Evolutionary conservation across 2,329 filamentous ascomycete genomes (phyloP).

Genomic region (Neoarthrinium moseri): DNA sequence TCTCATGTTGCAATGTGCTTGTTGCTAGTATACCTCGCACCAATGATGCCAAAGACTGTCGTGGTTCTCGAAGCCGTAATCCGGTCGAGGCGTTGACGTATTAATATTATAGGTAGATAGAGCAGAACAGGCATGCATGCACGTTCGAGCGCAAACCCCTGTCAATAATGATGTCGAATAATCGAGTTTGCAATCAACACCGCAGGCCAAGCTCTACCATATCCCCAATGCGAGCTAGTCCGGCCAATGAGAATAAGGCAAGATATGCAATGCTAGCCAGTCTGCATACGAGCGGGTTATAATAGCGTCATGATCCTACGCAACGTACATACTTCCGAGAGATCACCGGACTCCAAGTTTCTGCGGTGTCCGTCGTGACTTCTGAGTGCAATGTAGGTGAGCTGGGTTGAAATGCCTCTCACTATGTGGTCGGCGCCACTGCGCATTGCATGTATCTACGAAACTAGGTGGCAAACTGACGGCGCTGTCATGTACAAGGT

Average conservation of each 20-base stretch:
- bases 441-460: no score
- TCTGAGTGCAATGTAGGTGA: no score
- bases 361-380: no score
- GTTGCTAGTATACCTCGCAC: no score
- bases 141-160: constrained; percentile 1
- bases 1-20: background rate
- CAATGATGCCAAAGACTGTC: background rate
- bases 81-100: background rate
- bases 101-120: no score
- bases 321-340: no score
- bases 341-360: no score
- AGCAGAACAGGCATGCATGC: background rate
- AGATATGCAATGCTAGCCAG: background rate
- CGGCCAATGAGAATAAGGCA: background rate
- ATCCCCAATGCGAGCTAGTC: background rate
- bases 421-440: no score
- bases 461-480: no score
- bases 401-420: no score
- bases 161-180: background rate
- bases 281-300: background rate
- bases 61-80: background rate
- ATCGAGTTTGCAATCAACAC: background rate
- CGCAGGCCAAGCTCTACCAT: background rate
- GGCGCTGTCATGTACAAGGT: no score
- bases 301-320: background rate